A percentile compares a stretch with the other conserved stretches of the same genome.
Evolutionary conservation across 2,329 filamentous ascomycete genomes (phyloP).

Genomic region (Cladosporium sp.): DNA sequence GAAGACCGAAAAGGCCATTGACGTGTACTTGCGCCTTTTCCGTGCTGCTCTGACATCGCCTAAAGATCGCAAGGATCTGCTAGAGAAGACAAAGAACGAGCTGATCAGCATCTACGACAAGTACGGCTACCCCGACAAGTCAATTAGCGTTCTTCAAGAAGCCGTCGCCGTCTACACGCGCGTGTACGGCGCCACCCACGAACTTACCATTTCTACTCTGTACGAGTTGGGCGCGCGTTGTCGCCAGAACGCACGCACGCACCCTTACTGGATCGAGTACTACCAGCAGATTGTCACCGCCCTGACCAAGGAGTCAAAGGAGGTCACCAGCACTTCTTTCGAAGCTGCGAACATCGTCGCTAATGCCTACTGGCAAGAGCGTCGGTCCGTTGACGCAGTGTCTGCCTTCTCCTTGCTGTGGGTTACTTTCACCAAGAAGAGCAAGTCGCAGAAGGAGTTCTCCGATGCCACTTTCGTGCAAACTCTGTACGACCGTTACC

Average conservation of each 20-base stretch:
- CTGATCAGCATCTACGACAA: conserved; percentile 42
- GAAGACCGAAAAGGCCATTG: conserved; percentile 41
- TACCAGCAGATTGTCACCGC: conserved; percentile 49
- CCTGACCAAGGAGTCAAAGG: conserved; percentile 42
- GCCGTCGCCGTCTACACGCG: conserved; percentile 39
- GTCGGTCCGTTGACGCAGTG: conserved; percentile 44
- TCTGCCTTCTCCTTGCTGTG: conserved; percentile 46
- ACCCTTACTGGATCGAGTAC: conserved; percentile 49
- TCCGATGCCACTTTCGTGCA: conserved; percentile 42
- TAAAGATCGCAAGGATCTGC: conserved; percentile 28
- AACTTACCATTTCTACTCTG: conserved; percentile 49
- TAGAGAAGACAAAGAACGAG: conserved; percentile 38
- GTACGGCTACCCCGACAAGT: conserved; percentile 40
- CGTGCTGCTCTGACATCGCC: conserved; percentile 37
- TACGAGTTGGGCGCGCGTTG: conserved; percentile 47
- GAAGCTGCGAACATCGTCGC: conserved; percentile 45
- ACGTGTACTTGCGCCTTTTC: conserved; percentile 43
- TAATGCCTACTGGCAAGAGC: conserved; percentile 49
- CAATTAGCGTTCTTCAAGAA: conserved; percentile 39
- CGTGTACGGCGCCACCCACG: conserved; percentile 39
- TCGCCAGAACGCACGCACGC: conserved; percentile 40
- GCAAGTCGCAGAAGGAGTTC: conserved; percentile 47
- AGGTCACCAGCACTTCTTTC: conserved; percentile 42
- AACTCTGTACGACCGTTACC: conserved; percentile 48
- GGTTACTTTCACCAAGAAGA: conserved; percentile 46